Evolutionary conservation across 1,284 basidiomycete genomes (phyloP), one percentile per base, ranked within the genome.

Genomic region (Apiotrichum veenhuisii): DNA sequence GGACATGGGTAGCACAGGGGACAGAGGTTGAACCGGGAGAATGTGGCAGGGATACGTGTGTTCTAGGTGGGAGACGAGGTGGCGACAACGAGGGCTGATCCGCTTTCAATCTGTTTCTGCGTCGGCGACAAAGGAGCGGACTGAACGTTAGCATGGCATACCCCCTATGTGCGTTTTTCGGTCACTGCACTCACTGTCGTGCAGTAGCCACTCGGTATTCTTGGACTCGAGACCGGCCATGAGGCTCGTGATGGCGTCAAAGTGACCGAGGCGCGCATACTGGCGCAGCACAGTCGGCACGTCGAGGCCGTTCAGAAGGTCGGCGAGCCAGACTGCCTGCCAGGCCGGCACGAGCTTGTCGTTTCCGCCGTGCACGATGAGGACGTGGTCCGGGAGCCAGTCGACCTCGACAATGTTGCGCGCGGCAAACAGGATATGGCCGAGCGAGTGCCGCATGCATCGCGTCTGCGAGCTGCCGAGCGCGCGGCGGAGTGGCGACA

Each of bases 311-410:
- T 70, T 64, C 0, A 79, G 66, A 10, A 78, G 58, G 30, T 77
- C 77, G 30, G 71, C 69, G 42, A 79, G 68, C 54, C 77, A 66
- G 10, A 70, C 70, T 11, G 70, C 64, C 57, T 77, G 76, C 57
- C 71, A 69, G 15, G 76, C 64, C 4, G 77, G 73, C 2, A 77
- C 67, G 36, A 74, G 61, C 2, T 54, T 42, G 58, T 78, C 76
- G 41, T 67, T 1, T 70, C 76, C 62, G 34, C 77, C 78, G 53
- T 79, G 78, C 17, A 78, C 64, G 9, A 78, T 67, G 18, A 79
- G 59, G 49, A 77, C 71, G 44, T 69, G 70, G 40, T 61, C 54
- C 12, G 77, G 77, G 17, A 79, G 57, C 12, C 71, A 60, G 0
- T 70, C 60, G 0, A 70, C 57, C 51, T 78, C 70, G 42, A 79